phyloP scores from a whole-genome alignment of 2,329 filamentous ascomycete species.

The Penicillium sp. region DNA sequence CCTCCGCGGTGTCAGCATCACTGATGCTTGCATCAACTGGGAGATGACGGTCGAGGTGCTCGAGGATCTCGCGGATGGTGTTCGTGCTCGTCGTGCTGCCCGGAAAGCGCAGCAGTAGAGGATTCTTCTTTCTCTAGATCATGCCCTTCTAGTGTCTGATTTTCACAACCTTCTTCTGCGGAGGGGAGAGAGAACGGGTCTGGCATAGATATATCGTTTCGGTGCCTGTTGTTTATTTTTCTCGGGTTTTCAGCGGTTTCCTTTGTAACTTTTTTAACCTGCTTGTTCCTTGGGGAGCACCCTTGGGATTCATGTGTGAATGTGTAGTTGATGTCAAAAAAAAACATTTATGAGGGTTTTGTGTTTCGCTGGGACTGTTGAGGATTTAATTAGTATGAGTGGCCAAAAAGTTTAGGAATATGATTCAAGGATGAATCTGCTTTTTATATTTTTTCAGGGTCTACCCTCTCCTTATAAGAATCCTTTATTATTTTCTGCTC shows the following conservation, averaged over 20 bases:
- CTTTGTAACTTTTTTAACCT: slow-evolving; percentile 6
- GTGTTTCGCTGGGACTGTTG: background rate
- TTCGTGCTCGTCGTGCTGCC: slow-evolving; percentile 60
- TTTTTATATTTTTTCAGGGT: background rate
- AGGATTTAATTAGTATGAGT: background rate
- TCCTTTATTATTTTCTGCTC: background rate
- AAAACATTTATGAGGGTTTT: slow-evolving; percentile 2
- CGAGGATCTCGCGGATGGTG: slow-evolving; percentile 74
- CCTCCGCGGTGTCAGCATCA: slow-evolving; percentile 87
- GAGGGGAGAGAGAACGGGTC: background rate
- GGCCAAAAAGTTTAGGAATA: background rate
- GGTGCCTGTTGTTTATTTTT: slow-evolving; percentile 6
- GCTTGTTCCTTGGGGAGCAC: background rate
- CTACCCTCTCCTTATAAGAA: background rate
- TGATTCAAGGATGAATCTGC: background rate
- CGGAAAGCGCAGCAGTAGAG: slow-evolving; percentile 23
- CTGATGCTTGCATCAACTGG: slow-evolving; percentile 93
- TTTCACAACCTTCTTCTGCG: background rate
- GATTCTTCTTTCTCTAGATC: slow-evolving; percentile 6
- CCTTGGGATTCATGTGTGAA: slow-evolving; percentile 5
- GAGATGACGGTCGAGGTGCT: slow-evolving; percentile 71
- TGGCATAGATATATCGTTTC: slow-evolving; percentile 6
- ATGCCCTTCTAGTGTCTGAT: slow-evolving; percentile 5
- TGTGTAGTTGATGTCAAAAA: slow-evolving; percentile 5
- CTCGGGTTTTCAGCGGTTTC: slow-evolving; percentile 8